phyloP scores from a whole-genome alignment of 805 yeast species.

The Monosporozyma solicola region DNA sequence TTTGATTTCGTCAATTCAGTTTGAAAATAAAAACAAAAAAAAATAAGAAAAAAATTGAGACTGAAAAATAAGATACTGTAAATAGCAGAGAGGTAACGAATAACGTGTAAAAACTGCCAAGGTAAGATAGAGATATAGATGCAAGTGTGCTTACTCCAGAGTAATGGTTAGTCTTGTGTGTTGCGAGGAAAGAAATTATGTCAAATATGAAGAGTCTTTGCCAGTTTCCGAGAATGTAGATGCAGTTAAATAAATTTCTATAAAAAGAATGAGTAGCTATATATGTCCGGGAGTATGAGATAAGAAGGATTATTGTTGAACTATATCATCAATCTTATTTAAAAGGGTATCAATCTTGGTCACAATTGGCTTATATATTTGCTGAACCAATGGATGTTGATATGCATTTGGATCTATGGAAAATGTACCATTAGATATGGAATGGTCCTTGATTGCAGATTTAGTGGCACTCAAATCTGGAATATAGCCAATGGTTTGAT shows the following conservation, averaged over 20 bases:
- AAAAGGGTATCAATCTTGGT: slow-evolving; percentile 35
- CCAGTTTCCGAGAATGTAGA: neutral
- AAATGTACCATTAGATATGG: neutral
- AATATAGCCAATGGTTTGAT: neutral
- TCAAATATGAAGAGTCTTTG: neutral
- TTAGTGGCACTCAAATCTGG: neutral
- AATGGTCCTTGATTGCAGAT: neutral
- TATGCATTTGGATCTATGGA: neutral
- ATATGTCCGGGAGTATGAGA: neutral
- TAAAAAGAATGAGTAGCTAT: neutral
- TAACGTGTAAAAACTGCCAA: too few species aligned
- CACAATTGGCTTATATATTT: slow-evolving; percentile 50
- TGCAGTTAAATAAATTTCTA: neutral
- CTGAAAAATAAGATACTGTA: neutral
- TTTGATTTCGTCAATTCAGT: neutral
- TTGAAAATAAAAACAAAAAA: neutral
- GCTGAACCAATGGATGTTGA: slow-evolving; percentile 40
- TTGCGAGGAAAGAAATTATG: neutral
- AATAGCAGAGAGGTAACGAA: neutral
- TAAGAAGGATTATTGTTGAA: slow-evolving; percentile 1
- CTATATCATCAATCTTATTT: slow-evolving; percentile 18
- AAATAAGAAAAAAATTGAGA: neutral
- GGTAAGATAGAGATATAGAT: too few species aligned
- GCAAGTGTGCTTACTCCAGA: too few species aligned
- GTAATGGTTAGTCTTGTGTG: too few species aligned